phyloP scores from a whole-genome alignment of 129 eudicot genomes.

The Helianthus annuus region HanXRQr2.0-SUNRISE NC_035448.2:27690757-27691256 shows the following conservation, averaged over 20 bases:
- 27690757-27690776: too few species aligned
- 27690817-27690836: too few species aligned
- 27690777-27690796: too few species aligned
- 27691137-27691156: slow-evolving; percentile 61
- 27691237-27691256: too few species aligned
- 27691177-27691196: slow-evolving; percentile 66
- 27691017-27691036: slow-evolving; percentile 96
- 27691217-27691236: slow-evolving; percentile 89
- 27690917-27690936: not conserved
- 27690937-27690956: slow-evolving; percentile 33
- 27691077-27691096: slow-evolving; percentile 86
- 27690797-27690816: too few species aligned
- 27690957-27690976: slow-evolving; percentile 23
- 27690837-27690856: too few species aligned
- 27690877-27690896: not conserved
- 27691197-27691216: slow-evolving; percentile 64
- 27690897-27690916: not conserved
- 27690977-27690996: slow-evolving; percentile 87
- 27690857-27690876: not conserved
- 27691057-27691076: slow-evolving; percentile 79
- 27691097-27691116: slow-evolving; percentile 74
- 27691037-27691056: slow-evolving; percentile 79
- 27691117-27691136: slow-evolving; percentile 63
- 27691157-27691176: slow-evolving; percentile 72
- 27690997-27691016: slow-evolving; percentile 98